Conservation (phyloP, 2,329 filamentous ascomycete genomes). For the Neofusicoccum parvum region DNA sequence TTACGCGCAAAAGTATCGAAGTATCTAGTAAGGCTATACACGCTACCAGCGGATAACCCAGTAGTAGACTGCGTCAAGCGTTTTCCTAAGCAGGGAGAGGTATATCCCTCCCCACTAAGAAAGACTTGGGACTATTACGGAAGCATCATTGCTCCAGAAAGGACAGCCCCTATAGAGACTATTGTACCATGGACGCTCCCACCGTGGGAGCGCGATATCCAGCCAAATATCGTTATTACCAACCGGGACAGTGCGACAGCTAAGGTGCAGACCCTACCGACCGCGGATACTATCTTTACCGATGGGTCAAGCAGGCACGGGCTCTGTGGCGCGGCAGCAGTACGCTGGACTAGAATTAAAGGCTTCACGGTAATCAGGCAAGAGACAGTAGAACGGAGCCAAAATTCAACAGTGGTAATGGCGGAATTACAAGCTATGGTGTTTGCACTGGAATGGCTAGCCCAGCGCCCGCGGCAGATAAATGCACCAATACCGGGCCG, state of each 20-base stretch:
- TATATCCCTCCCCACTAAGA: background rate
- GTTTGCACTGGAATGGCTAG: no score
- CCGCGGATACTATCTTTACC: background rate
- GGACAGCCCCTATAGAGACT: background rate
- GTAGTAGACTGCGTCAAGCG: background rate
- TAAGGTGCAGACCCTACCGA: background rate
- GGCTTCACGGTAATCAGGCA: no score
- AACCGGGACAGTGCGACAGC: background rate
- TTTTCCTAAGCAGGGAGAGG: background rate
- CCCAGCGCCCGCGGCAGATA: no score
- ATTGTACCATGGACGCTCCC: background rate
- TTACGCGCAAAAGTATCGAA: conserved; percentile 2
- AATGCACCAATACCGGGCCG: no score
- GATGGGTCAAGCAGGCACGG: background rate
- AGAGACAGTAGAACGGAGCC: no score
- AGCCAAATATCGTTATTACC: background rate
- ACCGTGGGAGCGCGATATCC: background rate
- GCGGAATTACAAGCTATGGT: no score
- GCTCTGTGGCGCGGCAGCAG: background rate
- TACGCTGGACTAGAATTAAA: no score
- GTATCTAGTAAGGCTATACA: background rate
- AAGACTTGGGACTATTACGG: background rate
- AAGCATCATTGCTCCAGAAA: background rate
- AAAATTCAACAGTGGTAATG: no score
- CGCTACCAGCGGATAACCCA: background rate